phyloP scores from a whole-genome alignment of 1,284 basidiomycete species.

The Rhodotorula sp. region DNA sequence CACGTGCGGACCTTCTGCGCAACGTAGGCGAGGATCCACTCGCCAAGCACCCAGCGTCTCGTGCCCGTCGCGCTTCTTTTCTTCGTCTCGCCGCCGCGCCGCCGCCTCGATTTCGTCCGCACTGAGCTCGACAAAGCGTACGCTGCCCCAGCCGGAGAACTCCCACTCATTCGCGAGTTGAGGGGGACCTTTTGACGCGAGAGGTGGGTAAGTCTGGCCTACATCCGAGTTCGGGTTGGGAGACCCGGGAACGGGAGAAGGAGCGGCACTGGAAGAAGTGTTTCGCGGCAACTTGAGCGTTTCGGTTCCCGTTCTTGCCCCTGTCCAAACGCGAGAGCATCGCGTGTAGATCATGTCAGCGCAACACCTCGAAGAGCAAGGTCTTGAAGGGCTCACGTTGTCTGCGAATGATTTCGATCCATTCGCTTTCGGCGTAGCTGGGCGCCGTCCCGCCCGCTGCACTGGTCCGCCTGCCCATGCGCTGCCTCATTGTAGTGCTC shows the following conservation, averaged over 20 bases:
- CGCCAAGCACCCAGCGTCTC: conserved; percentile 24
- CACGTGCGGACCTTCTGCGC: not conserved
- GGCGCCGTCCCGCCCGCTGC: not conserved
- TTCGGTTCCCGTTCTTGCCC: not conserved
- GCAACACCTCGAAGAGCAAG: too few species aligned
- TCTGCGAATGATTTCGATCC: conserved; percentile 2
- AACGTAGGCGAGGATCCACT: not conserved
- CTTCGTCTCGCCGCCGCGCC: conserved; percentile 43
- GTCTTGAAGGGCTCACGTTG: not conserved
- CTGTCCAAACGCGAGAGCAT: not conserved
- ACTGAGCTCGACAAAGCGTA: conserved; percentile 54
- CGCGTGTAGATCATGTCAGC: not conserved
- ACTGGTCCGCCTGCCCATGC: not conserved
- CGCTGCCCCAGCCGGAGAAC: conserved; percentile 58
- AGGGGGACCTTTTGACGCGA: not conserved
- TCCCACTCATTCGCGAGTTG: conserved; percentile 11
- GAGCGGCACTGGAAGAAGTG: not conserved
- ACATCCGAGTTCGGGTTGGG: too few species aligned
- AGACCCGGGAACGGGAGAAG: not conserved
- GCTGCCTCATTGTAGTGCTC: not conserved
- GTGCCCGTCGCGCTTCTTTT: conserved; percentile 50
- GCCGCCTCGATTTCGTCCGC: conserved; percentile 46
- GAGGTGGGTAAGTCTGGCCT: not conserved
- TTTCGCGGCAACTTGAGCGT: not conserved
- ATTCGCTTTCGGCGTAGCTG: conserved; percentile 10